phyloP scores from a whole-genome alignment of 2,329 filamentous ascomycete species.

The Sarocladiaceae sp. region DNA sequence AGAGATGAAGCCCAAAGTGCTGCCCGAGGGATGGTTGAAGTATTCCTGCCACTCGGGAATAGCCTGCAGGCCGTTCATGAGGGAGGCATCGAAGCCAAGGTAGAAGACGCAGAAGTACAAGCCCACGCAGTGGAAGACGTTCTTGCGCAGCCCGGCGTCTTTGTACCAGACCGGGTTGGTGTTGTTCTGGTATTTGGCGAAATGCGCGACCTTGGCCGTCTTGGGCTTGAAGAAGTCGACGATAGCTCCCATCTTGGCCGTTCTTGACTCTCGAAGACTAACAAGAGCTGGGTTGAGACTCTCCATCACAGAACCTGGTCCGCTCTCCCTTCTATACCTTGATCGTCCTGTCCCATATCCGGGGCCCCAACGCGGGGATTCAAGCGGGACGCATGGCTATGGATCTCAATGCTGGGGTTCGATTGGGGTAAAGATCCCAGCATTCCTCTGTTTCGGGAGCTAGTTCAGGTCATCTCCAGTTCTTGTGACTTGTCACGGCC shows the following conservation, averaged over 20 bases:
- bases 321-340: background rate
- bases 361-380: background rate
- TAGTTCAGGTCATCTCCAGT: no score
- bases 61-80: constrained; percentile 13
- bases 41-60: constrained; percentile 12
- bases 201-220: constrained; percentile 1
- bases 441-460: no score
- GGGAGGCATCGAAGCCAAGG: constrained; percentile 12
- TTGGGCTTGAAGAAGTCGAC: constrained; percentile 10
- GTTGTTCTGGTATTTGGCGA: constrained; percentile 5
- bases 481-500: no score
- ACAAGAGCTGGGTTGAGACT: background rate
- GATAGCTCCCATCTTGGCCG: background rate
- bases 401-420: no score
- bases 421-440: no score
- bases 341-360: background rate
- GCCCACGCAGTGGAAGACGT: constrained; percentile 10
- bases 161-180: constrained; percentile 9
- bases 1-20: constrained; percentile 19
- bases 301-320: background rate
- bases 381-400: no score
- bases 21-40: constrained; percentile 22
- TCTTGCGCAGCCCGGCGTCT: constrained; percentile 7
- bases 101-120: constrained; percentile 11
- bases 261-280: background rate